Conservation (phyloP, 495 filamentous ascomycete genomes). For the Lineolata rhizophorae region DNA sequence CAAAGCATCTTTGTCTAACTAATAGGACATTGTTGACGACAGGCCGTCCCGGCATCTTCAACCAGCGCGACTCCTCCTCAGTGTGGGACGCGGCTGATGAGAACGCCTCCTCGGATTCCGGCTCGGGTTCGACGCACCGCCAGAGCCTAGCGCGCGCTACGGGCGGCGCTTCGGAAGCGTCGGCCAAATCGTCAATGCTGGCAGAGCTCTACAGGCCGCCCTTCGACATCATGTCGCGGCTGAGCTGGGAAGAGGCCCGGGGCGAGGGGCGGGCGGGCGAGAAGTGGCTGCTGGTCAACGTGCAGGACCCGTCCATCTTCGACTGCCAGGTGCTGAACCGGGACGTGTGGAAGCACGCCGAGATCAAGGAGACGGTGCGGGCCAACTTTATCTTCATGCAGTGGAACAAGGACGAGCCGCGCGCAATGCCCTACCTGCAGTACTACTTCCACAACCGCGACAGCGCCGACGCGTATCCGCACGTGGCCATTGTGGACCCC, state of each 20-base stretch:
- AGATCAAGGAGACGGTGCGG: constrained; percentile 54
- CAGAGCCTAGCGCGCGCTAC: constrained; percentile 39
- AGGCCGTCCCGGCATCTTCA: constrained; percentile 61
- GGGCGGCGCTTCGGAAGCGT: constrained; percentile 51
- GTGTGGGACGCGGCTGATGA: constrained; percentile 82
- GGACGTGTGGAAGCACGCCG: constrained; percentile 78
- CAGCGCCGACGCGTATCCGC: constrained; percentile 65
- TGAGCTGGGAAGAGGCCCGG: constrained; percentile 60
- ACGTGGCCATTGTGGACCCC: constrained; percentile 89
- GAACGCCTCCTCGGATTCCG: constrained; percentile 11
- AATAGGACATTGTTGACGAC: not conserved
- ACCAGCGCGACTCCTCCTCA: constrained; percentile 41
- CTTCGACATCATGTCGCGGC: constrained; percentile 56
- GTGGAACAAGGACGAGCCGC: constrained; percentile 58
- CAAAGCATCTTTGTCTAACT: not conserved
- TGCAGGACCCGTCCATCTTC: constrained; percentile 80
- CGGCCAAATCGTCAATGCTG: constrained; percentile 46
- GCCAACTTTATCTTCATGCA: constrained; percentile 95
- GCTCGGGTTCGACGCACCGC: constrained; percentile 18
- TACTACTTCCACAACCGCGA: constrained; percentile 64
- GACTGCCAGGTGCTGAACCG: constrained; percentile 83
- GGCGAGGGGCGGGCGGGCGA: constrained; percentile 61
- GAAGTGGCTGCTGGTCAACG: constrained; percentile 90
- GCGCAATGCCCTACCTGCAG: constrained; percentile 43
- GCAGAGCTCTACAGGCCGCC: constrained; percentile 85